Evolutionary conservation across 352 stramenopile genomes (phyloP).

Genomic region (Elongisporangium undulatum): DNA sequence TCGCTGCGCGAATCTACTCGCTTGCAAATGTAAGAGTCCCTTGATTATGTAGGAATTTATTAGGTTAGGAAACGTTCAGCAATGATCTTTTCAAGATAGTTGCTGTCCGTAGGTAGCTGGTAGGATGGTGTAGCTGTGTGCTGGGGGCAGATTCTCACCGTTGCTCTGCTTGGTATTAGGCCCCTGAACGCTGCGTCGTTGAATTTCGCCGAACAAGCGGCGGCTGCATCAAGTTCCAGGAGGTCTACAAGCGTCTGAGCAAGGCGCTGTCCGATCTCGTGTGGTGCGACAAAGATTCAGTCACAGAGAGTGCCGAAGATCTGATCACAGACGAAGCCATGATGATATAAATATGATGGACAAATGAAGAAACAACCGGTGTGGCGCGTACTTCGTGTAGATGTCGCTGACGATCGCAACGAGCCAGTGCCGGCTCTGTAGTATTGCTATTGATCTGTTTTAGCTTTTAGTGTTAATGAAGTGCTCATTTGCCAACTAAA

Average conservation of each 20-base stretch:
- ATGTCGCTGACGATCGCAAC: not conserved
- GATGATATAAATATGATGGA: slow-evolving; percentile 55
- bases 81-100: not conserved
- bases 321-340: slow-evolving; percentile 77
- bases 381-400: not conserved
- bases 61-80: slow-evolving; percentile 4
- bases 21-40: slow-evolving; percentile 60
- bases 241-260: slow-evolving; percentile 68
- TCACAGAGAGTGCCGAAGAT: slow-evolving; percentile 45
- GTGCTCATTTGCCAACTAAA: slow-evolving; percentile 1
- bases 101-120: not conserved
- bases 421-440: not conserved
- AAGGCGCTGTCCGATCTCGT: slow-evolving; percentile 43
- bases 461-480: slow-evolving; percentile 1
- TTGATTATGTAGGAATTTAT: slow-evolving; percentile 14
- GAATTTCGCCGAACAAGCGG: slow-evolving; percentile 72
- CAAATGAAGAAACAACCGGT: slow-evolving; percentile 3
- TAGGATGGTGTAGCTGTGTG: not conserved
- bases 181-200: slow-evolving; percentile 47
- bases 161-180: slow-evolving; percentile 15
- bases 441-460: not conserved
- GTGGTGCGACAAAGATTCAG: slow-evolving; percentile 35
- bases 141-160: not conserved
- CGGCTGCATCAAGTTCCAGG: slow-evolving; percentile 66
- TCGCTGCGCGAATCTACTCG: slow-evolving; percentile 61